Evolutionary conservation across 495 filamentous ascomycete species (phyloP).

Genomic region (Lophiotrema nucula): DNA sequence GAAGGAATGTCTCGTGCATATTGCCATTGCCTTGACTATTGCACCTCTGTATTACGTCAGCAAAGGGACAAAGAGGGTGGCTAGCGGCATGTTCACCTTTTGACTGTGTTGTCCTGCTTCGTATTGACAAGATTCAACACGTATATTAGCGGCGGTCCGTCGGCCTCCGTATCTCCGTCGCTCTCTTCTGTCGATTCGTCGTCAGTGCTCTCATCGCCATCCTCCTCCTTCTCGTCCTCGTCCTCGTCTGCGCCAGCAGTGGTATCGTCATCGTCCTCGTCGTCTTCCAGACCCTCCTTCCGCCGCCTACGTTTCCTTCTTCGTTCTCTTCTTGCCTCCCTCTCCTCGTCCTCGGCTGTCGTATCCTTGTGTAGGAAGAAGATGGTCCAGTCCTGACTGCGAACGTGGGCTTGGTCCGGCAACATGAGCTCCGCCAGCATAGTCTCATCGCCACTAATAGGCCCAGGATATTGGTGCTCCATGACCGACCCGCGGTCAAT

Average conservation of each 20-base stretch:
- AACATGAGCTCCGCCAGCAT: constrained; percentile 99
- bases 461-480: constrained; percentile 94
- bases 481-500: constrained; percentile 94
- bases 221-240: constrained; percentile 50
- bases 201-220: constrained; percentile 47
- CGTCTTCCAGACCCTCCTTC: constrained; percentile 33
- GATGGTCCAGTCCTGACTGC: constrained; percentile 98
- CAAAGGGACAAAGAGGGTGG: not conserved
- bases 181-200: constrained; percentile 60
- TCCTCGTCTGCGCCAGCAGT: constrained; percentile 32
- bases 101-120: constrained; percentile 88
- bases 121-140: constrained; percentile 97
- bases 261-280: constrained; percentile 16
- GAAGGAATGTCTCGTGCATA: constrained; percentile 97
- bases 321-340: constrained; percentile 55
- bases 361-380: constrained; percentile 98
- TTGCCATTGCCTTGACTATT: constrained; percentile 98
- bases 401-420: constrained; percentile 91
- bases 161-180: constrained; percentile 55
- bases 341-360: constrained; percentile 67
- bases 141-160: constrained; percentile 92
- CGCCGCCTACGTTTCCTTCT: constrained; percentile 44
- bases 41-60: constrained; percentile 65
- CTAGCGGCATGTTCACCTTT: constrained; percentile 53
- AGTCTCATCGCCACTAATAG: constrained; percentile 94